A percentile compares a stretch with the other conserved stretches of the same genome.
Evolutionary conservation across 2,329 filamentous ascomycete genomes (phyloP).

Genomic region (Stagonosporopsis tanaceti): DNA sequence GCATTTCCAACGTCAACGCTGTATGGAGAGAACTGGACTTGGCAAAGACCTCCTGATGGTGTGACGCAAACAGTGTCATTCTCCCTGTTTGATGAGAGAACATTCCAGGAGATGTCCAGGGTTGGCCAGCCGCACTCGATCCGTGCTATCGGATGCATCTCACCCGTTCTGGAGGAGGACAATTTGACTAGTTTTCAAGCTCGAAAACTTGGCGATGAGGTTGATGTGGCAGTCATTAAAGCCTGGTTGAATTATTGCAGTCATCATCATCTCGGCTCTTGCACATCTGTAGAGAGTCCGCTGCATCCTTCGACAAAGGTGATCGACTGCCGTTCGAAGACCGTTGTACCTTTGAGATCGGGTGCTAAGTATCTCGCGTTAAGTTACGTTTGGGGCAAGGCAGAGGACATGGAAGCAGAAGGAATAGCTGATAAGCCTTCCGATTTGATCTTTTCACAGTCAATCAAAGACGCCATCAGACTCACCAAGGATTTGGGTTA

Average conservation of each 20-base stretch:
- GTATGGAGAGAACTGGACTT: neutral
- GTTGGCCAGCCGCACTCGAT: neutral
- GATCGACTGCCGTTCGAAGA: neutral
- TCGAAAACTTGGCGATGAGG: neutral
- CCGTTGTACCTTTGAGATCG: neutral
- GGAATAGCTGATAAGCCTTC: neutral
- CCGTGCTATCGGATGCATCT: neutral
- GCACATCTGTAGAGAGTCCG: neutral
- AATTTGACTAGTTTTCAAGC: neutral
- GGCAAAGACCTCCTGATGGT: neutral
- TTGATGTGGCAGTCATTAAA: neutral
- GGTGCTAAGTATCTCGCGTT: neutral
- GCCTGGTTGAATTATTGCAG: neutral
- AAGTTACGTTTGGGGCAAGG: conserved; percentile 1
- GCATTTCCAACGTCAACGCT: neutral
- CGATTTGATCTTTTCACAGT: neutral
- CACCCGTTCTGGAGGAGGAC: neutral
- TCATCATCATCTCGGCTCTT: neutral
- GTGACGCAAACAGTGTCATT: neutral
- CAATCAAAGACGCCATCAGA: neutral
- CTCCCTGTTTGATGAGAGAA: neutral
- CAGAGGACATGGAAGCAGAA: neutral
- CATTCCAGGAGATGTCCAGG: neutral
- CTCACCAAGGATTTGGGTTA: neutral
- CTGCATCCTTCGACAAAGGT: neutral